phyloP scores from a whole-genome alignment of 306 rosid species.

The Glycine latifolia region DNA sequence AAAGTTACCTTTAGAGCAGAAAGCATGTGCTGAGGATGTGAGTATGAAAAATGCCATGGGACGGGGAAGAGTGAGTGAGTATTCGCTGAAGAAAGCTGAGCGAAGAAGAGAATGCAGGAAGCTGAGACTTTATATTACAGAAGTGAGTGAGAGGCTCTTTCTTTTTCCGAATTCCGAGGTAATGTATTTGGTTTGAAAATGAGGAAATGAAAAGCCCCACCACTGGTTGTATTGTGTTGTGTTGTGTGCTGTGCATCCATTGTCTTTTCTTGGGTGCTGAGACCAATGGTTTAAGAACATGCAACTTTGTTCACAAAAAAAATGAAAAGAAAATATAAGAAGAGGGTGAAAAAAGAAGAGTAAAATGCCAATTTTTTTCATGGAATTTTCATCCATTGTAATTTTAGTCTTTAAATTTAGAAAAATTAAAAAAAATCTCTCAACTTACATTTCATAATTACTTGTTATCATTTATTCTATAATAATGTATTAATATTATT shows the following conservation, averaged over 20 bases:
- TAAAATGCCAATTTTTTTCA: too few relatives aligned
- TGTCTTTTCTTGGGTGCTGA: neutral
- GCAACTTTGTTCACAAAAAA: too few relatives aligned
- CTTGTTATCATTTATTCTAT: too few relatives aligned
- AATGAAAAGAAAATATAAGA: too few relatives aligned
- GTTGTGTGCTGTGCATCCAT: neutral
- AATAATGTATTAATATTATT: too few relatives aligned
- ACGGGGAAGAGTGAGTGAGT: constrained; percentile 10
- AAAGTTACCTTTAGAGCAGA: constrained; percentile 51
- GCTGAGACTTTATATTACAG: neutral
- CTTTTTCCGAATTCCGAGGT: constrained; percentile 50
- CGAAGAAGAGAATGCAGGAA: neutral
- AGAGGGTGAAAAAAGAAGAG: too few relatives aligned
- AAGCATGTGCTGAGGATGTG: constrained; percentile 44
- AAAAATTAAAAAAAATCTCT: too few relatives aligned
- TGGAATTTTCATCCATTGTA: too few relatives aligned
- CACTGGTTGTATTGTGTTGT: neutral
- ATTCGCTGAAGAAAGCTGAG: constrained; percentile 36
- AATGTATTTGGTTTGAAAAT: constrained; percentile 51
- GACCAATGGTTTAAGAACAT: neutral
- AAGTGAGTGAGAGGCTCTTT: neutral
- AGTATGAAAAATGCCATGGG: constrained; percentile 47
- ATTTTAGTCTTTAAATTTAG: too few relatives aligned
- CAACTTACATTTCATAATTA: too few relatives aligned
- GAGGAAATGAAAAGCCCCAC: constrained; percentile 57